Conservation (phyloP, 495 filamentous ascomycete genomes). For the Aspergillus funiculosus region DNA sequence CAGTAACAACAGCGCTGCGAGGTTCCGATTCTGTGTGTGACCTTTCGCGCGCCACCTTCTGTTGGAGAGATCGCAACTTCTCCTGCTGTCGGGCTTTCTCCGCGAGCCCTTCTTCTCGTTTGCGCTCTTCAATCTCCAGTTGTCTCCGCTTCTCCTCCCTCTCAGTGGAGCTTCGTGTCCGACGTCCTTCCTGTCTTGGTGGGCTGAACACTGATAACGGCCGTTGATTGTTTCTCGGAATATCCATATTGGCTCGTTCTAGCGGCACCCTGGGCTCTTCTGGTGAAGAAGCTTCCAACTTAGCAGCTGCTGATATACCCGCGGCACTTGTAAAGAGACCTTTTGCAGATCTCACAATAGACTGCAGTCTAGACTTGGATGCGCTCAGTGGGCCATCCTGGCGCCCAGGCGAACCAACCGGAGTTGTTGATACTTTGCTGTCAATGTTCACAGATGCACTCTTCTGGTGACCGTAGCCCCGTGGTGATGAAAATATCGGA, state of each 20-base stretch:
- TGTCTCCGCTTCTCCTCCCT: conserved; percentile 59
- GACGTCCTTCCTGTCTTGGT: conserved; percentile 45
- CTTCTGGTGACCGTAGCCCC: conserved; percentile 51
- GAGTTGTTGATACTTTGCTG: conserved; percentile 51
- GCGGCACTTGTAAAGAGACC: conserved; percentile 77
- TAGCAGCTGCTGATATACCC: conserved; percentile 68
- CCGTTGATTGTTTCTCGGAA: conserved; percentile 7
- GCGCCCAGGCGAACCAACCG: conserved; percentile 64
- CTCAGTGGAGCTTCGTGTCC: conserved; percentile 71
- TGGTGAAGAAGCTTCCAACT: conserved; percentile 52
- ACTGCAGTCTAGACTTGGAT: conserved; percentile 81
- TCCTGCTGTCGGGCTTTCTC: conserved; percentile 65
- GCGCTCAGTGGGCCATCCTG: conserved; percentile 79
- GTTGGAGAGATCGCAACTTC: conserved; percentile 45
- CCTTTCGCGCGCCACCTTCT: conserved; percentile 32
- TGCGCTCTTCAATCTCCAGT: conserved; percentile 56
- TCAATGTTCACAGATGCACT: conserved; percentile 55
- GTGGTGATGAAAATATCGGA: conserved; percentile 42
- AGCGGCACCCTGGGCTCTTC: conserved; percentile 27
- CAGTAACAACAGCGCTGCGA: conserved; percentile 23
- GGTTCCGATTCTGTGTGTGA: conserved; percentile 33
- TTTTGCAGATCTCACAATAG: conserved; percentile 78
- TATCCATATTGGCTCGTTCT: conserved; percentile 15
- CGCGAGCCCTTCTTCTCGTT: conserved; percentile 47
- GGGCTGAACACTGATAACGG: conserved; percentile 27